A percentile compares a stretch with the other conserved stretches of the same genome.
Evolutionary conservation across 805 yeast species (phyloP).

Genomic region (Huiozyma naganishii): DNA sequence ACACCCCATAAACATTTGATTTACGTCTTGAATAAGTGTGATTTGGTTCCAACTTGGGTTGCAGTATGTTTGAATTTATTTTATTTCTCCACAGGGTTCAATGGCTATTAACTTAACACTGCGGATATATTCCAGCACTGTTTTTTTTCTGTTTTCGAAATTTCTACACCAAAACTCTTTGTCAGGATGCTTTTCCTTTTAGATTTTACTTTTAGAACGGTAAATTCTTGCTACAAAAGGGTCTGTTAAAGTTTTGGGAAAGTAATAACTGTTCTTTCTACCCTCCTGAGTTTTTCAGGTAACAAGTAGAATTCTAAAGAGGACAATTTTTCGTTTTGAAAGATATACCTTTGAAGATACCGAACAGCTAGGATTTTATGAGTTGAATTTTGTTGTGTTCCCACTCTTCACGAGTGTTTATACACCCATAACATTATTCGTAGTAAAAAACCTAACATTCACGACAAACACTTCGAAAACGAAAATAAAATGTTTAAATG

Average conservation of each 20-base stretch:
- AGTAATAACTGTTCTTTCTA: conserved; percentile 52
- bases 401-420: background rate
- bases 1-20: conserved; percentile 95
- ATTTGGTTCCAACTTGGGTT: conserved; percentile 97
- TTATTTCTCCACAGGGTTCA: conserved; percentile 4
- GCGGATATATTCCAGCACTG: background rate
- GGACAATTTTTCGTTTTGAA: conserved; percentile 29
- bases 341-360: conserved; percentile 23
- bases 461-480: background rate
- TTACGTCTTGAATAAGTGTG: conserved; percentile 92
- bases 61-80: conserved; percentile 63
- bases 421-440: conserved; percentile 38
- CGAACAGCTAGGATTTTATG: conserved; percentile 34
- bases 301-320: background rate
- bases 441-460: conserved; percentile 81
- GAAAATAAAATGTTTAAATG: too few relatives aligned
- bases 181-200: conserved; percentile 54
- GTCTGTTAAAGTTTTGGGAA: conserved; percentile 99
- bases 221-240: conserved; percentile 33
- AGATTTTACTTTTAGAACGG: conserved; percentile 10
- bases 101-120: background rate
- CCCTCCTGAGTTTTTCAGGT: conserved; percentile 17
- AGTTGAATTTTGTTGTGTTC: conserved; percentile 53
- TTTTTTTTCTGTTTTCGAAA: background rate
- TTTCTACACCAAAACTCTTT: conserved; percentile 60